Base-by-base conservation (phyloP, 176 grass and related monocot species). In the Phragmites australis region DNA sequence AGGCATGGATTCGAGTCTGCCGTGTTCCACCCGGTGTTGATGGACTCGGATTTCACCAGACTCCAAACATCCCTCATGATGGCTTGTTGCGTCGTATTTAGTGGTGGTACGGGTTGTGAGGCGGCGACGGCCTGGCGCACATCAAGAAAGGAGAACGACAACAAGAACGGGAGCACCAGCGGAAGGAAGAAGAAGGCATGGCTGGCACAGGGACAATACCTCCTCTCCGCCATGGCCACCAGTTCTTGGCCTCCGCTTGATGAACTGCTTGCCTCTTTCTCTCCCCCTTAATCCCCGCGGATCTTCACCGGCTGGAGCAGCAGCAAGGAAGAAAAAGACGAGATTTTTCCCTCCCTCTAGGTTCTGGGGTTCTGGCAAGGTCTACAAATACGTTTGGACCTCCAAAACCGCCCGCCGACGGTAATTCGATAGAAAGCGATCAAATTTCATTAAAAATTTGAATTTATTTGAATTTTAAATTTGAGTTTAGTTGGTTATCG, bases 121-220 rank as follows among this genome's bases (percentile, higher is more conserved):
- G 11, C 45, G 48, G 37, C 41, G 19, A 39, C 41, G 44, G 66
- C 52, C 14, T 64, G 1, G 3, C 41, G 43, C 29, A 4, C 19
- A 65, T 50, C 14, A 4, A 8, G 26, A 29, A 73, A 81, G 9
- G 26, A 26, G 48, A 56, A 43, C 9, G 78, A 53, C 16, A 52
- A 9, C 21, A 76, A 26, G 47, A 43, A 42, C 0, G 61, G 32
- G 5, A 39, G 13, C 4, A 53, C 48, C 18, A 81, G 41, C 32
- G 58, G 72, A 7, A 70, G 45, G n/a, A 81, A 78, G 74, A 73
- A 67, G 55, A 81, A 72, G 61, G 62, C 82, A 78, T 68, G 45
- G 47, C 32, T 51, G 55, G 67, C 18, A 66, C 23, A 50, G 73
- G 21, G 53, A 72, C 67, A 15, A 23, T 87, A 77, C 79, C 70